Evolutionary conservation across 2,329 filamentous ascomycete genomes (phyloP).

Genomic region (Penicillium sp.): DNA sequence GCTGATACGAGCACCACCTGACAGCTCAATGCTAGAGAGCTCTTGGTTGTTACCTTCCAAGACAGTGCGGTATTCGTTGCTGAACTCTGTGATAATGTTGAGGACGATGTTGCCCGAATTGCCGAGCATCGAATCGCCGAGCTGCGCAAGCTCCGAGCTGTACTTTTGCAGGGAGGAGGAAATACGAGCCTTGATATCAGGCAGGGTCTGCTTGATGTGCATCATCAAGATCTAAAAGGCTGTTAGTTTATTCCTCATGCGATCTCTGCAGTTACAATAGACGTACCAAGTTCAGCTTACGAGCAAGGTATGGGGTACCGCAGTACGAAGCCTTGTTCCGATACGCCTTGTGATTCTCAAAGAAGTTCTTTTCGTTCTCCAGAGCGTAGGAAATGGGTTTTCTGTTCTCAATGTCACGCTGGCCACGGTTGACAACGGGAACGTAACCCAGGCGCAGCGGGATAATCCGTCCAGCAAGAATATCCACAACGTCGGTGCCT

Average conservation of each 20-base stretch:
- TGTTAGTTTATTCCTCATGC: slow-evolving; percentile 17
- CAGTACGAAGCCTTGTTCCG: slow-evolving; percentile 98
- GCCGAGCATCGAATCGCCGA: slow-evolving; percentile 91
- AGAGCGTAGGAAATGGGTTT: slow-evolving; percentile 86
- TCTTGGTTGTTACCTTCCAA: slow-evolving; percentile 96
- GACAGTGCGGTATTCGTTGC: slow-evolving; percentile 93
- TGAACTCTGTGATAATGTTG: slow-evolving; percentile 98
- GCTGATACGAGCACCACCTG: slow-evolving; percentile 94
- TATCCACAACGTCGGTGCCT: slow-evolving; percentile 96
- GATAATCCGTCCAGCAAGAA: slow-evolving; percentile 94
- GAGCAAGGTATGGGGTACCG: slow-evolving; percentile 91
- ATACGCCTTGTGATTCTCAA: slow-evolving; percentile 98
- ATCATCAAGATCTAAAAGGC: slow-evolving; percentile 81
- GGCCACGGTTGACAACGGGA: slow-evolving; percentile 94
- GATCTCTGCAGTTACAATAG: background rate
- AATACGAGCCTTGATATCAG: slow-evolving; percentile 96
- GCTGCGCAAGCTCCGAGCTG: slow-evolving; percentile 67
- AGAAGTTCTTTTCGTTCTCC: slow-evolving; percentile 93
- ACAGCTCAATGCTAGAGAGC: slow-evolving; percentile 87
- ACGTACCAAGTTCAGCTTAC: slow-evolving; percentile 80
- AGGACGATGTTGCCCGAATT: slow-evolving; percentile 95
- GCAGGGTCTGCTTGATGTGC: slow-evolving; percentile 99
- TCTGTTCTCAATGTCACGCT: slow-evolving; percentile 97
- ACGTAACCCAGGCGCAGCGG: slow-evolving; percentile 91
- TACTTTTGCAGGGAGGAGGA: slow-evolving; percentile 93